Conservation (phyloP, 1,284 basidiomycete genomes). For the Ganoderma lucidum region DNA sequence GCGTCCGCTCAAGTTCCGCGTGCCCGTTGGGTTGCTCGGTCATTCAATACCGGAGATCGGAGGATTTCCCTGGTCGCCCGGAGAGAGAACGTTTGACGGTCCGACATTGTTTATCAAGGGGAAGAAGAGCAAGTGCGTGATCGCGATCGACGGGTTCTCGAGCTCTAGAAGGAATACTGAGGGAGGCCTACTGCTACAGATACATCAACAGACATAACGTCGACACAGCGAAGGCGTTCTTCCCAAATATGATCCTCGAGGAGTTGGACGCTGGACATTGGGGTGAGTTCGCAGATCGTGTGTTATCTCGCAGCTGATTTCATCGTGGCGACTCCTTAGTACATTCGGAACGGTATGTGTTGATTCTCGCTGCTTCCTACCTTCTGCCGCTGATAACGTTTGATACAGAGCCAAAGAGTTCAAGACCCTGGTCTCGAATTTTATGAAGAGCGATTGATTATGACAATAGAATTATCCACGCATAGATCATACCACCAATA, state of each 20-base stretch:
- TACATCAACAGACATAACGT: constrained; percentile 79
- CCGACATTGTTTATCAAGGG: constrained; percentile 84
- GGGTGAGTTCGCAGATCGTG: constrained; percentile 57
- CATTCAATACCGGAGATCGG: constrained; percentile 73
- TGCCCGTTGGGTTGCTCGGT: constrained; percentile 75
- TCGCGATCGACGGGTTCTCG: background rate
- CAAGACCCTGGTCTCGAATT: constrained; percentile 50
- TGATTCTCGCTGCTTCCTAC: background rate
- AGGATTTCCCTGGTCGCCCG: constrained; percentile 74
- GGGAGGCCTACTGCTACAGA: constrained; percentile 42
- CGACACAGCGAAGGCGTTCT: constrained; percentile 66
- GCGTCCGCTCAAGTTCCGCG: constrained; percentile 64
- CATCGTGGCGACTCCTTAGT: constrained; percentile 45
- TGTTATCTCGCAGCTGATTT: constrained; percentile 10
- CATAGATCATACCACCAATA: constrained; percentile 17
- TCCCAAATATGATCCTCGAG: constrained; percentile 67
- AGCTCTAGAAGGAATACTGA: background rate
- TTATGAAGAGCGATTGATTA: constrained; percentile 41
- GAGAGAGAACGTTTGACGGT: constrained; percentile 66
- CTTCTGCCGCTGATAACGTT: constrained; percentile 2
- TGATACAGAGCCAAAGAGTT: constrained; percentile 54
- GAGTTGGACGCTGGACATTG: constrained; percentile 72
- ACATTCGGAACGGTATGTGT: constrained; percentile 62
- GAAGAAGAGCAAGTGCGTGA: constrained; percentile 67
- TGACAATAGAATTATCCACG: background rate